Evolutionary conservation across 176 grass and related monocot species (phyloP).

Genomic region (Carex kokanica): DNA sequence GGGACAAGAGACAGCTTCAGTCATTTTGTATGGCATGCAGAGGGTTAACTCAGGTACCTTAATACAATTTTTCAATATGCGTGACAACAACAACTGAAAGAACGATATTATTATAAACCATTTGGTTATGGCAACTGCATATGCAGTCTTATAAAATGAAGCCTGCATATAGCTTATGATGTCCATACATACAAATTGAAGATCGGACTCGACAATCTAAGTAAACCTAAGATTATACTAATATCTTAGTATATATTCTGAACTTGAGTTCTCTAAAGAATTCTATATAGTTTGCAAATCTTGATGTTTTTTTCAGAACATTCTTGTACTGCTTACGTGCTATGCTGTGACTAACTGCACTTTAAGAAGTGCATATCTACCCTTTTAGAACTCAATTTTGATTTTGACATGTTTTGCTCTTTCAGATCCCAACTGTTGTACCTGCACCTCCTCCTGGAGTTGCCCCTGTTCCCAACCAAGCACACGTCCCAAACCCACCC

Average conservation of each 20-base stretch:
- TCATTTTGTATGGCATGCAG: conserved; percentile 69
- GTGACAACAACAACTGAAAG: not conserved
- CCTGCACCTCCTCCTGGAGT: conserved; percentile 31
- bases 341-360: not conserved
- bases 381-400: not conserved
- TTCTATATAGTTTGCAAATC: not conserved
- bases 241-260: not conserved
- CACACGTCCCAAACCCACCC: conserved; percentile 7
- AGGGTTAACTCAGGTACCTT: conserved; percentile 72
- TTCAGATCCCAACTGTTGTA: conserved; percentile 40
- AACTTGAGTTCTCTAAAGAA: not conserved
- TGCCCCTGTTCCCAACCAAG: not conserved
- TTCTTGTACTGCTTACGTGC: not conserved
- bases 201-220: not conserved
- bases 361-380: not conserved
- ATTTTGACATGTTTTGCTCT: conserved; percentile 5
- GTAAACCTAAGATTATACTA: not conserved
- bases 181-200: not conserved
- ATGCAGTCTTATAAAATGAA: not conserved
- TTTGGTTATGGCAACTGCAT: not conserved
- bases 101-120: not conserved
- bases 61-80: not conserved
- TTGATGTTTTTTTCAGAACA: not conserved
- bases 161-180: not conserved
- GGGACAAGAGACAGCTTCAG: conserved; percentile 82